Evolutionary conservation across 108 stramenopile species (phyloP), one percentile per base, ranked within the genome.

Genomic region (Fragilariopsis cylindrus): DNA sequence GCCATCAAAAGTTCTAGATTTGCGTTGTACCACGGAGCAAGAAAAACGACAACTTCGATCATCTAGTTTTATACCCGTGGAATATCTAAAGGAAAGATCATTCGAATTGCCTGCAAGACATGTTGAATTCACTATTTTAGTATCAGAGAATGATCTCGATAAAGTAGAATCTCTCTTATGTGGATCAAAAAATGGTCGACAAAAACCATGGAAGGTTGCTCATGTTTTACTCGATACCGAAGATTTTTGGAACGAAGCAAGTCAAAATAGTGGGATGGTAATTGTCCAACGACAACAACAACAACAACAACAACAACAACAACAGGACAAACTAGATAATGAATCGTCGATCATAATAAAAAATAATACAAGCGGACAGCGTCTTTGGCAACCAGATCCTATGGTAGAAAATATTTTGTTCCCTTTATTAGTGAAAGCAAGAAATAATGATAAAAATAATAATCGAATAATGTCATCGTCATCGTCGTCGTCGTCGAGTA

Each of bases 351-450:
- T 49, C 49, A 19, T 5, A 45, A 13, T 54, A 48, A 5, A 42
- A 58, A 2, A 30, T 4, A 42, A 75, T 21, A 12, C 19, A 39
- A 21, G 52, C 8, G 18, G 43, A 48, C 18, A 48, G 12, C 84
- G 90, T 57, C 72, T 94, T 11, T 94, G 93, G 93, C 83, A 94
- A 78, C 90, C 93, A 0, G 91, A 92, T 78, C 69, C 79, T 12
- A 82, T 94, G 81, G 83, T 94, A 4, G 76, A 79, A 52, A 80
- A 68, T 12, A 60, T 83, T 4, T 52, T 94, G 13, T 45, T 89
- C 8, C 87, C 87, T 39, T 41, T 84, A 30, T 73, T 92, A 54
- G 71, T 65, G 65, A 66, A 82, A 44, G 21, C 6, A 9, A 39
- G 60, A 8, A 45, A 43, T 13, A 50, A 18, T 48, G 40, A 71